Conservation (phyloP, 257 asterid genomes). For the Solanum microdontum region DNA sequence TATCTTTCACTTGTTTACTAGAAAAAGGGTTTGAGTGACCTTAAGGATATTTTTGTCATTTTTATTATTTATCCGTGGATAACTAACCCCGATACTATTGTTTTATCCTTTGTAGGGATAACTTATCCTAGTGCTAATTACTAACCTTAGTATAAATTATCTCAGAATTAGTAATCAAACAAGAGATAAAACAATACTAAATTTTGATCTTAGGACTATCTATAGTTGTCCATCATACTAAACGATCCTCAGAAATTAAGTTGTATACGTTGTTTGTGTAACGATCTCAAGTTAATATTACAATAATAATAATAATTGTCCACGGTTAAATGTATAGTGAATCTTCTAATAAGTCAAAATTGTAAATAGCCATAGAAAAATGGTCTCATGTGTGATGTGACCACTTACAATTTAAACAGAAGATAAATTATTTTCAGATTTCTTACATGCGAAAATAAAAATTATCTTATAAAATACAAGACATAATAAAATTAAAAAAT, state of each 20-base stretch:
- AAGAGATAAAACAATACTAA: not conserved
- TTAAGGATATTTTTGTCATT: not conserved
- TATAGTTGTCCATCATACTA: not conserved
- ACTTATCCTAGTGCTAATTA: rapidly evolving
- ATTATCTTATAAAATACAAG: not conserved
- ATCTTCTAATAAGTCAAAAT: not conserved
- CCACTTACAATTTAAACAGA: too few species aligned
- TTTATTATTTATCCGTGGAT: rapidly evolving
- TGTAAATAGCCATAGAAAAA: too few species aligned
- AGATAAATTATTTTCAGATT: not conserved
- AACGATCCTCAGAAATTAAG: not conserved
- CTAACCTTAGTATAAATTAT: not conserved
- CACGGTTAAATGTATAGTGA: not conserved
- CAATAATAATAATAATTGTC: too few species aligned
- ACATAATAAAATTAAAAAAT: not conserved
- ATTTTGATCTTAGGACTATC: not conserved
- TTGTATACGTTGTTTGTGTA: not conserved
- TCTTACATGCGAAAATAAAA: not conserved
- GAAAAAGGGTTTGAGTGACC: not conserved
- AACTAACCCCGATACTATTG: not conserved
- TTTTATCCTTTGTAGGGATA: not conserved
- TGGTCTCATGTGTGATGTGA: too few species aligned
- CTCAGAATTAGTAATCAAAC: not conserved
- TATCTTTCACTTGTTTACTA: not conserved
- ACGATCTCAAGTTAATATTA: not conserved